phyloP scores from a whole-genome alignment of 2,329 filamentous ascomycete species.

The Daldinia sp. region DNA sequence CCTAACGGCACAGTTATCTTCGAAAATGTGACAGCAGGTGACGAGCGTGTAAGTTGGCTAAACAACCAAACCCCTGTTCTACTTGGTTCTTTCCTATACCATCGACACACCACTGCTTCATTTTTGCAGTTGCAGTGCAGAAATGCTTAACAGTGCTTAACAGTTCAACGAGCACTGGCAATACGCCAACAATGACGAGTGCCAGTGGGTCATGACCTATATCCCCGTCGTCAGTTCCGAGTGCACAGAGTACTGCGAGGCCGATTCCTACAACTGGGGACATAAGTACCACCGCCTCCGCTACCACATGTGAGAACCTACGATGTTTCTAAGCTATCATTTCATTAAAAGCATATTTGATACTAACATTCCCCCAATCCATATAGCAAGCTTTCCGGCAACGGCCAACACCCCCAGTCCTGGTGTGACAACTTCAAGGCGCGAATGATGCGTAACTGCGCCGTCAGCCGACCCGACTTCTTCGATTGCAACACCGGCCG shows the following conservation, averaged over 20 bases:
- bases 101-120: not conserved
- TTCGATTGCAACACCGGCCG: slow-evolving; percentile 29
- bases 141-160: not conserved
- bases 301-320: slow-evolving; percentile 40
- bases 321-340: too few relatives aligned
- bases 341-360: not conserved
- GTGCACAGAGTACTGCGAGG: slow-evolving; percentile 42
- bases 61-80: not conserved
- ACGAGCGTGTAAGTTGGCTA: slow-evolving; percentile 13
- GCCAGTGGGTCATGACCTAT: slow-evolving; percentile 25
- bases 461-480: slow-evolving; percentile 23
- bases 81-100: not conserved
- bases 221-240: slow-evolving; percentile 26
- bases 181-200: slow-evolving; percentile 28
- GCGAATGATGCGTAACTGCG: slow-evolving; percentile 32
- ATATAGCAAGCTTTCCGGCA: slow-evolving; percentile 33
- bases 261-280: slow-evolving; percentile 22
- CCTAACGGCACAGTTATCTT: slow-evolving; percentile 18
- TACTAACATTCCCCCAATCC: slow-evolving; percentile 3
- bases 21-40: slow-evolving; percentile 5
- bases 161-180: slow-evolving; percentile 29
- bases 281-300: slow-evolving; percentile 24
- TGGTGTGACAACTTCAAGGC: slow-evolving; percentile 40
- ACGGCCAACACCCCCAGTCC: slow-evolving; percentile 26
- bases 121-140: not conserved